Conservation (phyloP, 805 yeast species). For the Wickerhamomyces silvicola region DNA sequence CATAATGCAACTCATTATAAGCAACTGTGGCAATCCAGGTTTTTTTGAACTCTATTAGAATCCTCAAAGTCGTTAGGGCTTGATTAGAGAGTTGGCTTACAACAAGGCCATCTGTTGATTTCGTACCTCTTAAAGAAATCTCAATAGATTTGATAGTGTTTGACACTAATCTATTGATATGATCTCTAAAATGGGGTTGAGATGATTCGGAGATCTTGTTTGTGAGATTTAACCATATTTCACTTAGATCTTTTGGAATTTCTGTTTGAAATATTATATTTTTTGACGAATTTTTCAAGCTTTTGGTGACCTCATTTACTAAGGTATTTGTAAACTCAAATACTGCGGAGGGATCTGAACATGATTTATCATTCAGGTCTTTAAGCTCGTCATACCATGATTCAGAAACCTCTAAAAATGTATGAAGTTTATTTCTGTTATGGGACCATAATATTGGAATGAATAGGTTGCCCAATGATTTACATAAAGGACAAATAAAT, state of each 20-base stretch:
- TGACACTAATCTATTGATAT: conserved; percentile 32
- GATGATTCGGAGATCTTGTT: conserved; percentile 28
- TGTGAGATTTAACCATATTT: conserved; percentile 5
- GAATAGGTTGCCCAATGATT: conserved; percentile 76
- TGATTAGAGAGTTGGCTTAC: conserved; percentile 59
- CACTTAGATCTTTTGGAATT: conserved; percentile 4
- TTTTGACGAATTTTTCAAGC: conserved; percentile 8
- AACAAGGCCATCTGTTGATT: conserved; percentile 34
- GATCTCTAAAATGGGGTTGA: conserved; percentile 19
- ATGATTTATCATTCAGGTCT: conserved; percentile 3
- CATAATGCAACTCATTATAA: conserved; percentile 1
- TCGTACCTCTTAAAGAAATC: conserved; percentile 50
- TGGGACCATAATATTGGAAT: conserved; percentile 64
- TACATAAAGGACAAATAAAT: conserved; percentile 86
- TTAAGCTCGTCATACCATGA: conserved; percentile 17
- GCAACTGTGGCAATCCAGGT: conserved; percentile 4
- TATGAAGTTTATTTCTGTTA: conserved; percentile 29
- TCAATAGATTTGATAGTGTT: conserved; percentile 62
- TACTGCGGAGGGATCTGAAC: conserved; percentile 3
- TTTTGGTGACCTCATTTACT: conserved; percentile 1
- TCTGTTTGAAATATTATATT: conserved; percentile 2
- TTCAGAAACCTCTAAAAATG: conserved; percentile 5
- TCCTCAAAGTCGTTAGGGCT: conserved; percentile 50
- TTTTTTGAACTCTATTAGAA: conserved; percentile 32
- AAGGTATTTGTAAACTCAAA: conserved; percentile 8